These are phyloP conservation scores for Inga laurina DNA, from an alignment of 306 rosid genomes.

Conservation along the genomic window DNA sequence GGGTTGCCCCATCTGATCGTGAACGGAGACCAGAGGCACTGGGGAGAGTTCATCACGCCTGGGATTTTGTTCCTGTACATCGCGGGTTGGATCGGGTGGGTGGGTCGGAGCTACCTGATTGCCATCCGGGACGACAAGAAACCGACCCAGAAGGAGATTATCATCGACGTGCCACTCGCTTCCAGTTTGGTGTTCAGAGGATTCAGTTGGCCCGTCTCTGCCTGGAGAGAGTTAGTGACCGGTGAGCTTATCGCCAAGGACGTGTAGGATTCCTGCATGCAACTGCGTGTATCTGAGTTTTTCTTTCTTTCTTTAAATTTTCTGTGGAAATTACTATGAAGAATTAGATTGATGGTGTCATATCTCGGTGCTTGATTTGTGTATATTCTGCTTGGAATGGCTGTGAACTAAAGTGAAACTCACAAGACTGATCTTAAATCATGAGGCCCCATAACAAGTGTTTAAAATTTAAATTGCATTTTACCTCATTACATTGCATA, in stretches of 20 bases:
- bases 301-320: neutral
- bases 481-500: neutral
- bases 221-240: constrained; percentile 76
- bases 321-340: neutral
- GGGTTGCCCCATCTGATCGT: constrained; percentile 97
- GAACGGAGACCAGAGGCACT: constrained; percentile 97
- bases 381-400: constrained; percentile 1
- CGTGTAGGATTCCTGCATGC: constrained; percentile 37
- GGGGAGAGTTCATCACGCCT: constrained; percentile 96
- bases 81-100: constrained; percentile 99
- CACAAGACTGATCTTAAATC: neutral
- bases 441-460: neutral
- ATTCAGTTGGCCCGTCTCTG: constrained; percentile 93
- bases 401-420: neutral
- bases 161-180: constrained; percentile 91
- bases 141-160: constrained; percentile 94
- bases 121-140: constrained; percentile 88
- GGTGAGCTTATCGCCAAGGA: constrained; percentile 97
- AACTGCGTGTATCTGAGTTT: neutral
- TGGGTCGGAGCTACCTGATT: constrained; percentile 92
- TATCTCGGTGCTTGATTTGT: neutral
- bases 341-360: neutral
- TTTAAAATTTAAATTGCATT: neutral
- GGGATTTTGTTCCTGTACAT: constrained; percentile 86
- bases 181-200: constrained; percentile 74